Evolutionary conservation across 805 yeast species (phyloP).

Genomic region (Candida koratica): DNA sequence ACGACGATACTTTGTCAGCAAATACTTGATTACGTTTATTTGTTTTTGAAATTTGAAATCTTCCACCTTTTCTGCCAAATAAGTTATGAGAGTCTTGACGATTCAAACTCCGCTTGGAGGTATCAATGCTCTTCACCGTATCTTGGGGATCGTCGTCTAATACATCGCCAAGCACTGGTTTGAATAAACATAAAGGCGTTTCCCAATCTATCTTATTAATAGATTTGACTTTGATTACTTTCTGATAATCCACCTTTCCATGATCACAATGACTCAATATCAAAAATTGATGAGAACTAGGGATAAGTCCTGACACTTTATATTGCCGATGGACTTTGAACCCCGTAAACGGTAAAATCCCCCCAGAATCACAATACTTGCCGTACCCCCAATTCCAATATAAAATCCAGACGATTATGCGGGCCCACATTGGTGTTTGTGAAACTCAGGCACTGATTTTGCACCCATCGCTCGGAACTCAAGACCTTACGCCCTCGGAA

Average conservation of each 20-base stretch:
- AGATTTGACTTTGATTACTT: conserved; percentile 26
- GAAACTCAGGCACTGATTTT: no score
- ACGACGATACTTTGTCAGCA: conserved; percentile 10
- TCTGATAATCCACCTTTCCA: conserved; percentile 46
- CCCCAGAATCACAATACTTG: conserved; percentile 9
- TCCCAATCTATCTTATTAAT: conserved; percentile 47
- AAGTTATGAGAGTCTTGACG: background rate
- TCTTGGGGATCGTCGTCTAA: conserved; percentile 6
- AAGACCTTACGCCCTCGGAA: no score
- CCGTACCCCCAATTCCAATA: background rate
- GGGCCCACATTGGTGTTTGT: background rate
- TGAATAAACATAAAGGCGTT: conserved; percentile 42
- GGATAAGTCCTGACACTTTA: conserved; percentile 26
- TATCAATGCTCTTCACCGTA: background rate
- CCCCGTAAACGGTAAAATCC: conserved; percentile 46
- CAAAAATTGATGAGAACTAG: conserved; percentile 42
- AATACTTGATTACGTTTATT: conserved; percentile 1
- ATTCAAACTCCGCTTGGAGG: background rate
- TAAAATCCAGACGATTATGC: background rate
- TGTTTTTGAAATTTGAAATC: background rate
- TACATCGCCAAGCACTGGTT: conserved; percentile 21
- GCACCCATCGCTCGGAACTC: conserved; percentile 4
- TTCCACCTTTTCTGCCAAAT: conserved; percentile 4
- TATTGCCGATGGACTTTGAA: conserved; percentile 51
- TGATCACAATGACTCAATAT: conserved; percentile 48